Percentiles rank a stretch among this genome's conserved stretches.
Conservation (phyloP, 192 early-diverging fungal species). For the Coemansia erecta region DNA sequence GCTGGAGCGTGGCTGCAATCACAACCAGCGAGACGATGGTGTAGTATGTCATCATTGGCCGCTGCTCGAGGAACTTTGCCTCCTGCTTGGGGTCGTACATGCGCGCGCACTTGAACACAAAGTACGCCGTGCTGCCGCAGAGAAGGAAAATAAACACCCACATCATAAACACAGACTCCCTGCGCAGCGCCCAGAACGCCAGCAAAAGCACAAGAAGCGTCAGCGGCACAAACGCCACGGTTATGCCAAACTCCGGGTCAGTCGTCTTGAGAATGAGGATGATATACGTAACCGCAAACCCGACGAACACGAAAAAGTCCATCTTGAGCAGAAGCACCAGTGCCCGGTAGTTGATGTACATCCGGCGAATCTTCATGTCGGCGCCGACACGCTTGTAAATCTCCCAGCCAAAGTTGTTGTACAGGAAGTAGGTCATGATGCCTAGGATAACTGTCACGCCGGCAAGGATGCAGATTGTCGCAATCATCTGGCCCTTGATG, state of each 20-base stretch:
- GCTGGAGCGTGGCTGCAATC: conserved; percentile 41
- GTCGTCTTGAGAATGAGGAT: conserved; percentile 56
- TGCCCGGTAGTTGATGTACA: conserved; percentile 52
- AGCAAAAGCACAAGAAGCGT: conserved; percentile 43
- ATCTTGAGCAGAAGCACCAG: conserved; percentile 54
- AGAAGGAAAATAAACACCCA: conserved; percentile 45
- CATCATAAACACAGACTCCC: conserved; percentile 37
- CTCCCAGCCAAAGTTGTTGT: conserved; percentile 55
- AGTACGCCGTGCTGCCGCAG: conserved; percentile 47
- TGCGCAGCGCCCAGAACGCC: conserved; percentile 51
- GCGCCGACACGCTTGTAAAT: conserved; percentile 58
- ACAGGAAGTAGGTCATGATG: conserved; percentile 52
- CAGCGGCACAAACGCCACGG: conserved; percentile 44
- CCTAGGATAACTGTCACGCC: conserved; percentile 33
- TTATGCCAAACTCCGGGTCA: conserved; percentile 53
- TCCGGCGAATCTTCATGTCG: conserved; percentile 55
- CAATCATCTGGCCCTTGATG: conserved; percentile 34
- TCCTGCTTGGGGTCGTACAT: conserved; percentile 54
- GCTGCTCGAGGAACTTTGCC: conserved; percentile 38
- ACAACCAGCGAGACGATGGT: conserved; percentile 40
- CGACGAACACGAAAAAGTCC: conserved; percentile 53
- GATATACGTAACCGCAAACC: conserved; percentile 58
- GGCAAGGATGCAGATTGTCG: conserved; percentile 29
- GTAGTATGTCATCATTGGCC: conserved; percentile 54
- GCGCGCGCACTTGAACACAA: conserved; percentile 51